Evolutionary conservation across 495 filamentous ascomycete species (phyloP).

Genomic region (Achaetomiella virescens): DNA sequence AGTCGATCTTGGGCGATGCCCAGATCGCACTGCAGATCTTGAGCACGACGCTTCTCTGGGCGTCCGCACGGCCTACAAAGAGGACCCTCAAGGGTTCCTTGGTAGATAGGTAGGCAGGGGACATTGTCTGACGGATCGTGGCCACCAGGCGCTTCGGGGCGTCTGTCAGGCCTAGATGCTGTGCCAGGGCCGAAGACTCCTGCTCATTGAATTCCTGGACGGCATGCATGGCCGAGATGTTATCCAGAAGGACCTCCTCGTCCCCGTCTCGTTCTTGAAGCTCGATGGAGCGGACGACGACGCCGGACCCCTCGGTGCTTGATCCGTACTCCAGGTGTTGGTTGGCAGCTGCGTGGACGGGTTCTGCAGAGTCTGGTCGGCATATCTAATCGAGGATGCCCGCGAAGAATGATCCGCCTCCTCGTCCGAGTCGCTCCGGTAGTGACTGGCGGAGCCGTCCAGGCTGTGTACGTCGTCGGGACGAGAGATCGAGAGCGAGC

Average conservation of each 20-base stretch:
- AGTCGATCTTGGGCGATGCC: slow-evolving; percentile 31
- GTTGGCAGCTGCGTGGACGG: slow-evolving; percentile 35
- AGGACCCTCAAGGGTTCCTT: slow-evolving; percentile 63
- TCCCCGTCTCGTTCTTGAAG: slow-evolving; percentile 52
- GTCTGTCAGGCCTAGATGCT: slow-evolving; percentile 30
- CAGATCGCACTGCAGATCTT: slow-evolving; percentile 64
- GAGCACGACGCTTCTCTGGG: slow-evolving; percentile 63
- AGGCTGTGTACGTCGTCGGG: slow-evolving; percentile 51
- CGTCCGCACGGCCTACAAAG: slow-evolving; percentile 58
- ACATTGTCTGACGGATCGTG: slow-evolving; percentile 68
- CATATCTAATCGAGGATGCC: slow-evolving; percentile 37
- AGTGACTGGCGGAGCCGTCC: slow-evolving; percentile 42
- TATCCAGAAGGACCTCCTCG: slow-evolving; percentile 43
- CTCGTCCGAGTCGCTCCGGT: slow-evolving; percentile 36
- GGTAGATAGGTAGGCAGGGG: slow-evolving; percentile 53
- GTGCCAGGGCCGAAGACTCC: slow-evolving; percentile 44
- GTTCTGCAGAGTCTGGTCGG: slow-evolving; percentile 36
- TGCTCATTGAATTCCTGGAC: slow-evolving; percentile 52
- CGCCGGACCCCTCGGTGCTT: slow-evolving; percentile 17
- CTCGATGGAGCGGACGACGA: slow-evolving; percentile 44
- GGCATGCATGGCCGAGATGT: slow-evolving; percentile 57
- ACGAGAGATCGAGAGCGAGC: slow-evolving; percentile 44
- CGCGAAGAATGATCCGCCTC: slow-evolving; percentile 39
- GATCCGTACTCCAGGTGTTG: slow-evolving; percentile 33
- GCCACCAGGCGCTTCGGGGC: slow-evolving; percentile 42